phyloP scores from a whole-genome alignment of 306 rosid genomes.

The Mucuna pruriens region DNA sequence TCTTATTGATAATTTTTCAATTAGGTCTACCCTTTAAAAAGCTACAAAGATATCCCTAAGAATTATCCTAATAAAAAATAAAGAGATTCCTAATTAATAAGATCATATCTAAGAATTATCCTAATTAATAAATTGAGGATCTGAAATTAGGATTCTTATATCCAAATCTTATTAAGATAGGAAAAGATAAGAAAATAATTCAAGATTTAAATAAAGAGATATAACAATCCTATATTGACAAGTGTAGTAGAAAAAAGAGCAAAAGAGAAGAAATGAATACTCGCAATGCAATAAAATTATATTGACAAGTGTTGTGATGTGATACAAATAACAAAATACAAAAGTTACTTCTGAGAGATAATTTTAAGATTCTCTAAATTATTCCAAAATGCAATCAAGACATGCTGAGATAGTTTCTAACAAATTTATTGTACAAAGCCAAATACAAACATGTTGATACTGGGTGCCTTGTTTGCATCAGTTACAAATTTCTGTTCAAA shows the following conservation, averaged over 20 bases:
- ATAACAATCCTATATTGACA: too few species aligned
- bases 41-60: too few species aligned
- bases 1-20: too few species aligned
- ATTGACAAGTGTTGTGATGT: neutral
- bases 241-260: neutral
- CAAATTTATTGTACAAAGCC: neutral
- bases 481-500: neutral
- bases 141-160: too few species aligned
- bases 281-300: neutral
- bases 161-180: too few species aligned
- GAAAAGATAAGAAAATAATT: too few species aligned
- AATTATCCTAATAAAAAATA: too few species aligned
- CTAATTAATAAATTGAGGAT: too few species aligned
- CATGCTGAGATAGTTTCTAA: neutral
- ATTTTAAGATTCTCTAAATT: neutral
- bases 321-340: neutral
- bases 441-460: neutral
- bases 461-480: neutral
- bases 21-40: too few species aligned
- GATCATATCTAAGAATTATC: too few species aligned
- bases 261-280: neutral
- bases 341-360: neutral
- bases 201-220: too few species aligned
- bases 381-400: neutral
- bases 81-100: too few species aligned